A percentile compares a stretch with the other conserved stretches of the same genome.
Conservation (phyloP, 257 asterid species). For the Solanum habrochaites region DNA sequence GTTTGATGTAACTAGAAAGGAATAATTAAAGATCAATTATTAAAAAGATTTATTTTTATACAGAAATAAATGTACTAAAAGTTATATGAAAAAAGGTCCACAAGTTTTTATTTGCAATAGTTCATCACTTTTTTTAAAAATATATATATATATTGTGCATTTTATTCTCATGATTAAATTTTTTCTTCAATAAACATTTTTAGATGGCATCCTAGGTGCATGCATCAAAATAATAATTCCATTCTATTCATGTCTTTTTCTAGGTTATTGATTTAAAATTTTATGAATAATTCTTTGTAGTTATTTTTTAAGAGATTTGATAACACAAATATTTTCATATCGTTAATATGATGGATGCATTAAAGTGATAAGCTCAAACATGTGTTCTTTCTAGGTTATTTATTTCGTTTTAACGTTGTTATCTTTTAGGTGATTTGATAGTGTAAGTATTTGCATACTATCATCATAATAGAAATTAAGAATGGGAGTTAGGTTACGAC, state of each 20-base stretch:
- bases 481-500: not conserved
- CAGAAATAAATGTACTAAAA: not conserved
- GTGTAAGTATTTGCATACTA: not conserved
- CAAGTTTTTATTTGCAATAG: not conserved
- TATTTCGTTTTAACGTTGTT: not conserved
- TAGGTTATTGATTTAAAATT: not conserved
- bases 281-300: not conserved
- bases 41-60: not conserved
- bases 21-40: not conserved
- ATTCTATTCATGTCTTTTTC: not conserved
- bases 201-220: not conserved
- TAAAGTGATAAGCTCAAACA: not conserved
- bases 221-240: not conserved
- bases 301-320: not conserved
- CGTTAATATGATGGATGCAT: not conserved
- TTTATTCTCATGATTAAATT: not conserved
- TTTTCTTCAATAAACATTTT: not conserved
- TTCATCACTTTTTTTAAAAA: no score
- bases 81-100: not conserved
- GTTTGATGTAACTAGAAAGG: not conserved
- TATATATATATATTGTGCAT: not conserved
- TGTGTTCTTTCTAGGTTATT: not conserved
- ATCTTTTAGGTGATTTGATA: not conserved
- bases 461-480: not conserved
- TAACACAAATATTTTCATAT: not conserved